Base-by-base conservation (phyloP, 768 basidiomycete genomes). In the Hypholoma fasciculare region DNA sequence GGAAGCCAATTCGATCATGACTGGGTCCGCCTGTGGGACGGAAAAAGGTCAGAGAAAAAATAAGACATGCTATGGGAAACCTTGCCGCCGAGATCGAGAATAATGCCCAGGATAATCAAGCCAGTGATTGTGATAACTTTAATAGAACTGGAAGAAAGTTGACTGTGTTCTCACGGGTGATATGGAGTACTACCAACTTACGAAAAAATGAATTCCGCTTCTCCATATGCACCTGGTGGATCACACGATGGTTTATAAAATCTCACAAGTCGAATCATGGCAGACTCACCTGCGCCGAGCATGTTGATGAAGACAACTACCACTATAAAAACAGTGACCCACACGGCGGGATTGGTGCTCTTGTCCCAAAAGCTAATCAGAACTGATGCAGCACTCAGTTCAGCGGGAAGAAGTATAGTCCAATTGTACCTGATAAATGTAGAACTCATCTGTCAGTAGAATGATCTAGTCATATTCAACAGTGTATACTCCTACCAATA, bases 141-240 rank as follows among this genome's bases (percentile, higher is more conserved):
- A 76, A 96, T 92, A 6, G 90, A 92, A 4, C 84, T 78, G 43
- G 37, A 9, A 42, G 13, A 36, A 14, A 11, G 23, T 27, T 12
- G 12, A 40, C 9, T 34, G 30, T 34, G 9, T 34, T 34, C 9
- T 34, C 7, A 34, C 34, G 13, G 44, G 14, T 13, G 23, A 14
- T 1, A 13, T 8, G 20, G 2, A 46, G 36, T 34, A 14, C 8
- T 16, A 43, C 14, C 12, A 78, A 64, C 84, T 69, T 60, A 88
- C 79, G 91, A 92, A 68, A 95, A 95, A 51, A 86, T 79, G 67
- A 96, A 96, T 71, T 95, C 94, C 6, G 85, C 84, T 71, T 94
- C 92, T 34, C 91, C 89, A 64, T 93, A 93, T 23, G 83, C 89
- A 61, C 85, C 81, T 78, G 57, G n/a, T 16, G 2, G 12, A 4